phyloP scores from a whole-genome alignment of 2,329 filamentous ascomycete genomes.

The Corinectria fuckeliana region DNA sequence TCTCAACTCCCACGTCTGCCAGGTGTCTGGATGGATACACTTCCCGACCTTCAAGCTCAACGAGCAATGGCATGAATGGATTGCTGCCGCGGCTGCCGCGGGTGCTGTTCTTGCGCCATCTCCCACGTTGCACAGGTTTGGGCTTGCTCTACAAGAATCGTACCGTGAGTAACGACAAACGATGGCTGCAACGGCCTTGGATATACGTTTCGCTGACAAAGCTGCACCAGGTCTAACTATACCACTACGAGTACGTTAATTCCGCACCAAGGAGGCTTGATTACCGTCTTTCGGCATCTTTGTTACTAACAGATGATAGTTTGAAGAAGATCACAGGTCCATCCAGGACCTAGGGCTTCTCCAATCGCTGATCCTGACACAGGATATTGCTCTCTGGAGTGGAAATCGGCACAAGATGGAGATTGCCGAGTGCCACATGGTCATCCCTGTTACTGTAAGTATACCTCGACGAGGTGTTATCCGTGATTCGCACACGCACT shows the following conservation, averaged over 20 bases:
- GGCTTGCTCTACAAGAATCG: constrained; percentile 61
- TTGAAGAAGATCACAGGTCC: constrained; percentile 56
- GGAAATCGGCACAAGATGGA: constrained; percentile 63
- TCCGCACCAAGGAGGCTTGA: not conserved
- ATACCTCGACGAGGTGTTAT: not conserved
- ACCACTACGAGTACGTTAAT: constrained; percentile 38
- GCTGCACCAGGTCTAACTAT: constrained; percentile 38
- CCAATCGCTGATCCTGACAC: constrained; percentile 55
- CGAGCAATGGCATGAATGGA: constrained; percentile 62
- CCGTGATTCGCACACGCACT: constrained; percentile 11
- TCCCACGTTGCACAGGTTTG: constrained; percentile 65
- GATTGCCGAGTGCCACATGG: constrained; percentile 58
- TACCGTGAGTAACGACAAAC: constrained; percentile 47
- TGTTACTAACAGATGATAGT: constrained; percentile 40
- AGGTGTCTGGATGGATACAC: constrained; percentile 67
- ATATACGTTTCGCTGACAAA: constrained; percentile 6
- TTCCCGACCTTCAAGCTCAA: constrained; percentile 64
- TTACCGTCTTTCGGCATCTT: not conserved
- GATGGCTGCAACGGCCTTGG: not conserved
- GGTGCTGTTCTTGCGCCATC: constrained; percentile 66
- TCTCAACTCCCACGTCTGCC: constrained; percentile 60
- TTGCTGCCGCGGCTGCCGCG: constrained; percentile 65
- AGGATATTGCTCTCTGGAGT: constrained; percentile 61
- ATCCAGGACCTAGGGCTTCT: constrained; percentile 56
- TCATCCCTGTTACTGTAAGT: constrained; percentile 54